phyloP scores from a whole-genome alignment of 495 filamentous ascomycete genomes.

The Neurospora sp. region DNA sequence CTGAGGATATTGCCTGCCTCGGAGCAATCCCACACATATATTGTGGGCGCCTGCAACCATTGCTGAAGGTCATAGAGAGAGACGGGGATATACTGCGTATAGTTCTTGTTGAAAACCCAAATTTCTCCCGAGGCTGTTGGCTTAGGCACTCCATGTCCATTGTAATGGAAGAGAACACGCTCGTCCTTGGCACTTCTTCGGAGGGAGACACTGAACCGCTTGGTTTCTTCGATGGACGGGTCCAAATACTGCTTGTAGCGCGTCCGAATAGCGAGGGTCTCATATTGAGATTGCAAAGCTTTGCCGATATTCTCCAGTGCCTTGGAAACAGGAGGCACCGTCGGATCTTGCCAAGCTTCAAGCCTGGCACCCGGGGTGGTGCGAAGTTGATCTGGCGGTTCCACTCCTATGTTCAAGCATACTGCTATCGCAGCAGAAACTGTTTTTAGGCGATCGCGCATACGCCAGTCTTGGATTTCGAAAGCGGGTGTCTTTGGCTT shows the following conservation, averaged over 20 bases:
- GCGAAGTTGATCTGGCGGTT: slow-evolving; percentile 90
- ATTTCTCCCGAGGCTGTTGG: slow-evolving; percentile 94
- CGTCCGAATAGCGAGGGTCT: slow-evolving; percentile 84
- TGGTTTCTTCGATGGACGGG: slow-evolving; percentile 91
- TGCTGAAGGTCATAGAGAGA: slow-evolving; percentile 91
- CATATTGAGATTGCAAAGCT: slow-evolving; percentile 87
- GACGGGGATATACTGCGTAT: slow-evolving; percentile 97
- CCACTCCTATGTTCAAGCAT: slow-evolving; percentile 94
- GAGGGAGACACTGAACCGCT: slow-evolving; percentile 84
- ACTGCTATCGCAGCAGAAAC: slow-evolving; percentile 89
- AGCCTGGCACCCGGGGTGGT: slow-evolving; percentile 85
- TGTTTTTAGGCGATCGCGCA: slow-evolving; percentile 92
- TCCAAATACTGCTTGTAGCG: slow-evolving; percentile 95
- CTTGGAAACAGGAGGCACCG: slow-evolving; percentile 65
- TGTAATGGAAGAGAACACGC: slow-evolving; percentile 92
- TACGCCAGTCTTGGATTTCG: slow-evolving; percentile 83
- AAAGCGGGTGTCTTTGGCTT: slow-evolving; percentile 56
- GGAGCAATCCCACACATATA: slow-evolving; percentile 96
- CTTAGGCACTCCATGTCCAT: slow-evolving; percentile 95
- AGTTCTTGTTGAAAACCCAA: slow-evolving; percentile 98
- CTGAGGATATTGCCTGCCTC: slow-evolving; percentile 90
- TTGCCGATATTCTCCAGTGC: slow-evolving; percentile 92
- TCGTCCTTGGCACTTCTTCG: slow-evolving; percentile 91
- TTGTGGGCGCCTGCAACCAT: slow-evolving; percentile 90
- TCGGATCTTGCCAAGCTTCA: slow-evolving; percentile 96